A percentile compares a stretch with the other conserved stretches of the same genome.
Conservation (phyloP, 106 monocot genomes). For the Posidonia australis region DNA sequence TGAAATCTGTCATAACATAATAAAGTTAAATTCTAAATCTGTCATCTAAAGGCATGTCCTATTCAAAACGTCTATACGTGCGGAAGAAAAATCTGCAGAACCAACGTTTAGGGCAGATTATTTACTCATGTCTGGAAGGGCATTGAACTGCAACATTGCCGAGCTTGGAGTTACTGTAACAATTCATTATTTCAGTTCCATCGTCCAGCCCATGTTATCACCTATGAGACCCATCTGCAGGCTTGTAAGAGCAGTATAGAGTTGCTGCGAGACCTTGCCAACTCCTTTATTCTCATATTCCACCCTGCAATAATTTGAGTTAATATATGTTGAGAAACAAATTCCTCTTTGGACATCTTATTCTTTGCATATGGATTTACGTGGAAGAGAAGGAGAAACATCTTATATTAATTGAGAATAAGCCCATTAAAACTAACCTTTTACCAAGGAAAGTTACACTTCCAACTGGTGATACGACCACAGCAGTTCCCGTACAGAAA, state of each 20-base stretch:
- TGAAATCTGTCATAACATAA: neutral
- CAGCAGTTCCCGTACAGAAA: slow-evolving; percentile 95
- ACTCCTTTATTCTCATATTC: slow-evolving; percentile 44
- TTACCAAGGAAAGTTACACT: slow-evolving; percentile 61
- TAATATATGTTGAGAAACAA: neutral
- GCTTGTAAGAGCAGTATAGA: slow-evolving; percentile 55
- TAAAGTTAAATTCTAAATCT: too few species aligned
- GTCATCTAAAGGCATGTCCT: too few species aligned
- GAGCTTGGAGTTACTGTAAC: slow-evolving; percentile 4
- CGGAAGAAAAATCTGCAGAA: too few species aligned
- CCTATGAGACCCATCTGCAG: slow-evolving; percentile 84
- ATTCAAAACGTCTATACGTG: too few species aligned
- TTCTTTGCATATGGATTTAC: too few species aligned
- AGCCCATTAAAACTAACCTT: slow-evolving; percentile 40
- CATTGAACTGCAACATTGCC: too few species aligned
- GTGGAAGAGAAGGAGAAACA: too few species aligned
- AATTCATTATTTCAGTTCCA: slow-evolving; percentile 25
- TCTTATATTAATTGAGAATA: neutral
- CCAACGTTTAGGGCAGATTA: too few species aligned
- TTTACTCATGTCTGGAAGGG: too few species aligned
- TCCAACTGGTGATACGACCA: slow-evolving; percentile 85
- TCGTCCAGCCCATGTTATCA: slow-evolving; percentile 80
- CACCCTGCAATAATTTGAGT: slow-evolving; percentile 36
- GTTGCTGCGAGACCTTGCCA: slow-evolving; percentile 53
- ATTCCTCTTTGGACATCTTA: neutral